Evolutionary conservation across 2,329 filamentous ascomycete species (phyloP).

Genomic region (Trichoderma atroviride): DNA sequence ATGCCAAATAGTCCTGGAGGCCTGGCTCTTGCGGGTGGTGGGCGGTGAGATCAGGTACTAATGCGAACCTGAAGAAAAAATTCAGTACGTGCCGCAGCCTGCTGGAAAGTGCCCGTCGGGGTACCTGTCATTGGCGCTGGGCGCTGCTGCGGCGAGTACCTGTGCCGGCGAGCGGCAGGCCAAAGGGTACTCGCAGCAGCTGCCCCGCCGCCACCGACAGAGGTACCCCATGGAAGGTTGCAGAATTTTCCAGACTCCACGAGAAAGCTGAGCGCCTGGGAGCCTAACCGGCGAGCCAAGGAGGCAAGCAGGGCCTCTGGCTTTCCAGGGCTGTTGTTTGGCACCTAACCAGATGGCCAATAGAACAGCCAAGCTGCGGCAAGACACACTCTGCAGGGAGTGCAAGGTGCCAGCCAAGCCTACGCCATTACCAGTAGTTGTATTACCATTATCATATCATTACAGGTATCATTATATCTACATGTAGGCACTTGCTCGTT

Average conservation of each 20-base stretch:
- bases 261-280: conserved; percentile 4
- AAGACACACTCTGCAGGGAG: background rate
- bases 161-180: background rate
- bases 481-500: too few relatives aligned
- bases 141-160: conserved; percentile 19
- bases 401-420: background rate
- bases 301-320: background rate
- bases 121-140: conserved; percentile 25
- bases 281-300: background rate
- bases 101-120: background rate
- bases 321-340: background rate
- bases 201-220: conserved; percentile 28
- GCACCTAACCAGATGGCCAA: background rate
- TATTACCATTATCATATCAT: too few relatives aligned
- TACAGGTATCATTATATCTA: too few relatives aligned
- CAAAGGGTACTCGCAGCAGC: conserved; percentile 17
- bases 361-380: background rate
- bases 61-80: conserved; percentile 22
- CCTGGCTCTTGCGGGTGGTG: conserved; percentile 15
- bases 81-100: conserved; percentile 14
- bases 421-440: too few relatives aligned
- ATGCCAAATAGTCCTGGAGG: conserved; percentile 17
- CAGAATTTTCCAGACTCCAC: conserved; percentile 35
- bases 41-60: conserved; percentile 27
- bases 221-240: conserved; percentile 32